Conservation (phyloP, 768 basidiomycete species). For the Filobasidium floriforme region DNA sequence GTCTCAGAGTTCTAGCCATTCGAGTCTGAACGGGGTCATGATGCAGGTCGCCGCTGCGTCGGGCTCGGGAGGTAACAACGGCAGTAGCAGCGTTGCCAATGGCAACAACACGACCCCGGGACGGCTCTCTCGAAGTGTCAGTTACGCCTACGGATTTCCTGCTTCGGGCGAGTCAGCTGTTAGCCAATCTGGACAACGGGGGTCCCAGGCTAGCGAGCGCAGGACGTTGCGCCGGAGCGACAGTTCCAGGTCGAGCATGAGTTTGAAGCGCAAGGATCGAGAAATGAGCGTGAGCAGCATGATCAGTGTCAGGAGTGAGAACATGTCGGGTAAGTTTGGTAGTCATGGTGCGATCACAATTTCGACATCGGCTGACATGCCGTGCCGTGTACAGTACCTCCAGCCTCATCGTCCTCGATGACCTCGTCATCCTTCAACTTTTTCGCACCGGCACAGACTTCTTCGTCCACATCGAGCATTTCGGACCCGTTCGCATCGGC, state of each 20-base stretch:
- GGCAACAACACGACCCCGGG: background rate
- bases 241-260: conserved; percentile 8
- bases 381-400: background rate
- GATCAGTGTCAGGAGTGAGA: conserved; percentile 20
- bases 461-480: background rate
- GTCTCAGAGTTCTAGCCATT: conserved; percentile 7
- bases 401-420: conserved; percentile 12
- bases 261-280: conserved; percentile 12
- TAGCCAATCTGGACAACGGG: background rate
- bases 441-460: background rate
- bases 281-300: conserved; percentile 18
- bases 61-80: background rate
- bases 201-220: background rate
- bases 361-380: background rate
- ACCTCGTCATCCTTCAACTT: conserved; percentile 13
- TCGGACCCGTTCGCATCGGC: background rate
- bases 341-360: background rate
- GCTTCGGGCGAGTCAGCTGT: background rate
- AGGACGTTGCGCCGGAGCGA: background rate
- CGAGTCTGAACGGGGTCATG: conserved; percentile 9
- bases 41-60: conserved; percentile 1
- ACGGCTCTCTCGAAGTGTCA: background rate
- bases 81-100: background rate
- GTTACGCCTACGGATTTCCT: background rate
- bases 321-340: conserved; percentile 13